These are phyloP conservation scores for Brassica incana DNA, from an alignment of 345 rosid species.

Conservation along the genomic window DNA sequence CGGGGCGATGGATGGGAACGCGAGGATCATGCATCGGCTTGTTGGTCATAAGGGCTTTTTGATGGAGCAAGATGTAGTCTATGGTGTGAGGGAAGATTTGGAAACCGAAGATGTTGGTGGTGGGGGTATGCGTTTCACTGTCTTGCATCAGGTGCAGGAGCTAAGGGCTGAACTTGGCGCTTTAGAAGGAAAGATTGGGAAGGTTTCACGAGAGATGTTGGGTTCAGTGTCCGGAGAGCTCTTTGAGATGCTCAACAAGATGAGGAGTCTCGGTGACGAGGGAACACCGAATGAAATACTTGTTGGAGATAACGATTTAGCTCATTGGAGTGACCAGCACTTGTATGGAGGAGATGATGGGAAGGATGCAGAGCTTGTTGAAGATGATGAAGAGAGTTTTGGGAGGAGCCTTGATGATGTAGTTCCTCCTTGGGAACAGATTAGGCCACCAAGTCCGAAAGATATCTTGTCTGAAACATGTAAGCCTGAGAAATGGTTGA, in stretches of 20 bases:
- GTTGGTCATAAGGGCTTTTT: constrained; percentile 83
- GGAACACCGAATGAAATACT: constrained; percentile 60
- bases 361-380: constrained; percentile 78
- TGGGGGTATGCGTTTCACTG: constrained; percentile 57
- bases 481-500: constrained; percentile 87
- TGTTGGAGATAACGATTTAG: constrained; percentile 75
- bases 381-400: constrained; percentile 92
- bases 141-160: constrained; percentile 84
- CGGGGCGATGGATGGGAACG: constrained; percentile 93
- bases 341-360: constrained; percentile 57
- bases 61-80: constrained; percentile 74
- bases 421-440: constrained; percentile 66
- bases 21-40: constrained; percentile 95
- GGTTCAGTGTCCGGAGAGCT: constrained; percentile 74
- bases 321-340: constrained; percentile 77
- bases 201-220: constrained; percentile 58
- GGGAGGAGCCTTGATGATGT: constrained; percentile 89
- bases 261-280: constrained; percentile 78
- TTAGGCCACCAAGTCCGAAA: constrained; percentile 60
- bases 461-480: constrained; percentile 72
- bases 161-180: constrained; percentile 63
- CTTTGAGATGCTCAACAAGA: constrained; percentile 65
- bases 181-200: constrained; percentile 71
- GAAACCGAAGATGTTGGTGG: constrained; percentile 66
- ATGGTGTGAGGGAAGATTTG: constrained; percentile 84